Conservation (phyloP, 2,329 filamentous ascomycete genomes). For the Apiospora arundinis region DNA sequence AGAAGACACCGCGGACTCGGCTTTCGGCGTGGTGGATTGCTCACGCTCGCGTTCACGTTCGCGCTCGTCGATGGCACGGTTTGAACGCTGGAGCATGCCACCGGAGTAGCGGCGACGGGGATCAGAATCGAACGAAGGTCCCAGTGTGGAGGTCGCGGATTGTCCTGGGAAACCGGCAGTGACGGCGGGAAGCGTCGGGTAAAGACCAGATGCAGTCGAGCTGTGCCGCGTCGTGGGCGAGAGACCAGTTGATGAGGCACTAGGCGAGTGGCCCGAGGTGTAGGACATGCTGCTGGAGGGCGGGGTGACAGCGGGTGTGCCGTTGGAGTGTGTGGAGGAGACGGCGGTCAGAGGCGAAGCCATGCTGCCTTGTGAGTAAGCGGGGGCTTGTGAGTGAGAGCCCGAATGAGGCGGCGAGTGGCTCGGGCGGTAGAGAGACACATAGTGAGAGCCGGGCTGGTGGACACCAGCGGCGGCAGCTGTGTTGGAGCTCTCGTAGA, state of each 20-base stretch:
- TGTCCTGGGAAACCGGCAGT: constrained; percentile 73
- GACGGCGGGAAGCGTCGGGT: constrained; percentile 76
- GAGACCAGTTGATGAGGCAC: constrained; percentile 72
- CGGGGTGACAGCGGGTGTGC: constrained; percentile 79
- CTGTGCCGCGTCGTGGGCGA: constrained; percentile 70
- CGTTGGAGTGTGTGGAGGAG: constrained; percentile 61
- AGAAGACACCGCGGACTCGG: constrained; percentile 49
- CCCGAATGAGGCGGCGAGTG: constrained; percentile 52
- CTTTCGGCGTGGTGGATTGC: constrained; percentile 51
- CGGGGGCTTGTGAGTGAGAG: constrained; percentile 44
- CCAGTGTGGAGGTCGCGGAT: constrained; percentile 73
- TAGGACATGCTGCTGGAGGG: constrained; percentile 79
- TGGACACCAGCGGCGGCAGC: constrained; percentile 80
- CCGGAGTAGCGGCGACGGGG: constrained; percentile 71
- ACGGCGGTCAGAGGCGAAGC: constrained; percentile 65
- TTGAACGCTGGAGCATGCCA: constrained; percentile 69
- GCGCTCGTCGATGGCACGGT: constrained; percentile 45
- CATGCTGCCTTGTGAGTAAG: constrained; percentile 60
- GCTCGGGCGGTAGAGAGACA: constrained; percentile 61
- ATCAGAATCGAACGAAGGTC: constrained; percentile 68
- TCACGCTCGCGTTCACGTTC: constrained; percentile 40
- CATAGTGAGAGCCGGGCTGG: constrained; percentile 73
- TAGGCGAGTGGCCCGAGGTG: constrained; percentile 77
- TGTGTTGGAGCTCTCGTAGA: constrained; percentile 90
- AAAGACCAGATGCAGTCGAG: constrained; percentile 68